Conservation (phyloP, 2,329 filamentous ascomycete genomes). For the Magnaporthiopsis poae region DNA sequence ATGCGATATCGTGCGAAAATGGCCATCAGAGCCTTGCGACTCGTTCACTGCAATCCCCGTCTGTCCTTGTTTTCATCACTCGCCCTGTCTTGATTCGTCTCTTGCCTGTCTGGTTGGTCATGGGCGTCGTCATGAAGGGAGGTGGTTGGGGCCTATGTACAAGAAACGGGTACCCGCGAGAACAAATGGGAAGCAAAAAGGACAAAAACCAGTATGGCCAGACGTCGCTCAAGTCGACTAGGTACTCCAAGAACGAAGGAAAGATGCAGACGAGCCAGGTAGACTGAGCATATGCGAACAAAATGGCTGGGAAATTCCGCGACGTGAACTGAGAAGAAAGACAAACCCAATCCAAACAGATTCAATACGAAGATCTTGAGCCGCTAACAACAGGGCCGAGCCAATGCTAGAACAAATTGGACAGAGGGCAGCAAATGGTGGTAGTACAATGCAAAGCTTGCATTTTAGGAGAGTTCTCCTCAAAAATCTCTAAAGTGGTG, state of each 20-base stretch:
- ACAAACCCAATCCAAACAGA: not conserved
- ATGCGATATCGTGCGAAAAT: not conserved
- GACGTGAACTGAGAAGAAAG: not conserved
- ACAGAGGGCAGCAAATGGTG: not conserved
- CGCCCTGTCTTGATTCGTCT: not conserved
- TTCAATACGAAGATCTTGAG: not conserved
- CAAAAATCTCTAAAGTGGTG: constrained; percentile 62
- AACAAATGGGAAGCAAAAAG: too few species aligned
- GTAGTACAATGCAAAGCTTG: not conserved
- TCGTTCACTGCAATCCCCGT: not conserved
- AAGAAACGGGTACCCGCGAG: too few species aligned
- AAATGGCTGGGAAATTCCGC: not conserved
- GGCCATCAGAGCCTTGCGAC: too few species aligned
- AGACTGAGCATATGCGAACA: not conserved
- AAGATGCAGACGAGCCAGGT: not conserved
- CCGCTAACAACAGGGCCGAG: not conserved
- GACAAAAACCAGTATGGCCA: not conserved
- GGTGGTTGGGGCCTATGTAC: not conserved
- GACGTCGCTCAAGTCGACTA: too few species aligned
- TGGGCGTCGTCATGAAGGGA: too few species aligned
- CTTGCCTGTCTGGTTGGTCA: not conserved
- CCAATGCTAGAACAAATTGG: not conserved
- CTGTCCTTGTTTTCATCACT: not conserved
- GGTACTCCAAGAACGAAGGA: not conserved
- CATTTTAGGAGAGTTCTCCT: constrained; percentile 9